Percentiles rank a stretch among this genome's conserved stretches.
These are phyloP conservation scores for Alectoria sarmentosa DNA, from an alignment of 495 filamentous ascomycete species.

Conservation along the genomic window DNA sequence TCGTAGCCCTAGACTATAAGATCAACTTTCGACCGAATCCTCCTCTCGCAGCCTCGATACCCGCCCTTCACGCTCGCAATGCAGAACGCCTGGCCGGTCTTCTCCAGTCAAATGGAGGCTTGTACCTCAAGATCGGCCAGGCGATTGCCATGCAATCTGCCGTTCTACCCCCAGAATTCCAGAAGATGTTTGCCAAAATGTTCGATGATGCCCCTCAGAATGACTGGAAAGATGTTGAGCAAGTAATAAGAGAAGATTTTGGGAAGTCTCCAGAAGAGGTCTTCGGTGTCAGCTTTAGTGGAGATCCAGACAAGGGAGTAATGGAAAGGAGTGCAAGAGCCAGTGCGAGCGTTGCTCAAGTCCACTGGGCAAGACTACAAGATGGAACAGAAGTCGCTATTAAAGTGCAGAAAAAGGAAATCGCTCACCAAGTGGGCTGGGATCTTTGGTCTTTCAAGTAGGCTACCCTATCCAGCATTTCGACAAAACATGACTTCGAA, in stretches of 20 bases:
- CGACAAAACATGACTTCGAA: background rate
- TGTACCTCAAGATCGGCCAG: constrained; percentile 97
- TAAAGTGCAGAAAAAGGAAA: constrained; percentile 96
- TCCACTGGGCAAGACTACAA: constrained; percentile 81
- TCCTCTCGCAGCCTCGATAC: constrained; percentile 55
- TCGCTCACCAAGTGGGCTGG: constrained; percentile 80
- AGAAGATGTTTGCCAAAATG: constrained; percentile 91
- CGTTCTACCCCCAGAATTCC: constrained; percentile 85
- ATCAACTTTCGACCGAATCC: constrained; percentile 86
- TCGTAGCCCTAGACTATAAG: constrained; percentile 91
- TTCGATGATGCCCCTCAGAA: constrained; percentile 98
- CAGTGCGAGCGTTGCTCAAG: constrained; percentile 89
- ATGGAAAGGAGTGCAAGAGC: constrained; percentile 87
- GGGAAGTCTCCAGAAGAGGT: constrained; percentile 75
- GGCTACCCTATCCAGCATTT: constrained; percentile 27
- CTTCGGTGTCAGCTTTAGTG: constrained; percentile 74
- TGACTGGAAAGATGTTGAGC: constrained; percentile 79
- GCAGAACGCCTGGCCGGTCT: constrained; percentile 75
- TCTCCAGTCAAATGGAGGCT: constrained; percentile 75
- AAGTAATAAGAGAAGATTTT: constrained; percentile 83
- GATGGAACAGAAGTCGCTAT: constrained; percentile 89
- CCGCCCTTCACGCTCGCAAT: constrained; percentile 69
- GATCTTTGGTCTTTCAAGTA: constrained; percentile 94
- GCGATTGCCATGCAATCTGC: constrained; percentile 98
- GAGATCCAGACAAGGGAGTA: constrained; percentile 59